phyloP scores from a whole-genome alignment of 2,329 filamentous ascomycete genomes.

The Ophiocordyceps camponoti-saundersi region DNA sequence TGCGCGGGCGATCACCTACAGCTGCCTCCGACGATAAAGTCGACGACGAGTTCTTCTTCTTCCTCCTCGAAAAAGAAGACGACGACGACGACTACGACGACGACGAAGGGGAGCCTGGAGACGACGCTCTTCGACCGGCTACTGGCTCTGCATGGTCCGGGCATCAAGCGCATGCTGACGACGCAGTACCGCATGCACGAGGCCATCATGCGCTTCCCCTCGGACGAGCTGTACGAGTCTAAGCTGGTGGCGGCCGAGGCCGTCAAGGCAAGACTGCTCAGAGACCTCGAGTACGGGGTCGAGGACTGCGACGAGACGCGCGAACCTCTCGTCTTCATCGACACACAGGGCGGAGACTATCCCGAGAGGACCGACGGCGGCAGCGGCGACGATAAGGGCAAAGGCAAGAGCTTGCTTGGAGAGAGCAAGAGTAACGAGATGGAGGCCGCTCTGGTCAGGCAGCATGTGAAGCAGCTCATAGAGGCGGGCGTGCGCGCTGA shows the following conservation, averaged over 20 bases:
- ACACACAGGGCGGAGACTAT: slow-evolving; percentile 90
- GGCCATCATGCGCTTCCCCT: slow-evolving; percentile 87
- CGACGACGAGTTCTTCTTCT: slow-evolving; percentile 26
- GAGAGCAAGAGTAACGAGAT: slow-evolving; percentile 81
- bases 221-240: slow-evolving; percentile 69
- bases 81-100: slow-evolving; percentile 18
- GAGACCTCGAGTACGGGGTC: slow-evolving; percentile 62
- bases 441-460: slow-evolving; percentile 66
- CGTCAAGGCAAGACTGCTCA: slow-evolving; percentile 60
- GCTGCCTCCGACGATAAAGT: slow-evolving; percentile 88
- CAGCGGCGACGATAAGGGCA: slow-evolving; percentile 39
- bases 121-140: slow-evolving; percentile 88
- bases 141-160: slow-evolving; percentile 59
- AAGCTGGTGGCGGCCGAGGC: slow-evolving; percentile 65
- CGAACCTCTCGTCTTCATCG: slow-evolving; percentile 82
- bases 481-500: slow-evolving; percentile 61
- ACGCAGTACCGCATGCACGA: slow-evolving; percentile 98
- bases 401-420: slow-evolving; percentile 26
- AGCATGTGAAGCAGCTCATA: slow-evolving; percentile 64
- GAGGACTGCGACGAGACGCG: slow-evolving; percentile 68
- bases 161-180: slow-evolving; percentile 87
- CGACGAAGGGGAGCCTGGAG: slow-evolving; percentile 50
- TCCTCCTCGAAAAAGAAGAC: slow-evolving; percentile 22
- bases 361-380: slow-evolving; percentile 68
- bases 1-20: slow-evolving; percentile 91